Base-by-base conservation (phyloP, 176 grass and related monocot species). In the Zea luxurians region DNA sequence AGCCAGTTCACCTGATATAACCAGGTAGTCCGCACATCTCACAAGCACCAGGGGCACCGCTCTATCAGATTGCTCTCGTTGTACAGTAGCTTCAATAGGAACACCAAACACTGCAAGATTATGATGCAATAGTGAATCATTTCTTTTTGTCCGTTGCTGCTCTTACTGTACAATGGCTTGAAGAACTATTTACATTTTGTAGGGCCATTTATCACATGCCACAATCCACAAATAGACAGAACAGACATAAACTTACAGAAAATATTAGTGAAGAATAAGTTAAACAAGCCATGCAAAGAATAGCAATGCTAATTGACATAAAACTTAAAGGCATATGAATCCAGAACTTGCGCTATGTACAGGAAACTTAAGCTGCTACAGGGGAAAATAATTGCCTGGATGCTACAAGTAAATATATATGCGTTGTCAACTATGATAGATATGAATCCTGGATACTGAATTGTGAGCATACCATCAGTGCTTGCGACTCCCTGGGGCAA, bases 401-500 rank as follows among this genome's bases (percentile, higher is more conserved):
- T 63, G 13, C 1, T 48, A 63, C 21, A 35, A 48, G 27, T 45
- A 80, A 75, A 38, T n/a, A 7, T 60, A 71, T 57, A 5, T 84
- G 41, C n/a, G 7, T 71, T 81, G 27, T 27, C 13, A 70, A 64
- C 40, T 49, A 58, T 65, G 53, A 59, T 40, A 72, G 10, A 74
- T 40, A 70, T 69, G 61, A 7, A 49, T 81, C 60, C 13, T 60
- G 63, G 61, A 47, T 21, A 78, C 42, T 42, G 34, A 77, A 82
- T 49, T 71, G 49, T 40, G 58, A 72, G 86, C 96, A 91, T 84
- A 99, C 96, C 96, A 62, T 99, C 92, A 79, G 84, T 92, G 64
- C 88, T 95, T 53, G 89, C 96, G 36, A 95, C 92, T 73, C 96
- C 96, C 96, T 99, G 88, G 37, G 55, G 86, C 60, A 92, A 90